A percentile compares a stretch with the other conserved stretches of the same genome.
These are phyloP conservation scores for Parathielavia hyrcaniae DNA, from an alignment of 495 filamentous ascomycete genomes.

Conservation along the genomic window DNA sequence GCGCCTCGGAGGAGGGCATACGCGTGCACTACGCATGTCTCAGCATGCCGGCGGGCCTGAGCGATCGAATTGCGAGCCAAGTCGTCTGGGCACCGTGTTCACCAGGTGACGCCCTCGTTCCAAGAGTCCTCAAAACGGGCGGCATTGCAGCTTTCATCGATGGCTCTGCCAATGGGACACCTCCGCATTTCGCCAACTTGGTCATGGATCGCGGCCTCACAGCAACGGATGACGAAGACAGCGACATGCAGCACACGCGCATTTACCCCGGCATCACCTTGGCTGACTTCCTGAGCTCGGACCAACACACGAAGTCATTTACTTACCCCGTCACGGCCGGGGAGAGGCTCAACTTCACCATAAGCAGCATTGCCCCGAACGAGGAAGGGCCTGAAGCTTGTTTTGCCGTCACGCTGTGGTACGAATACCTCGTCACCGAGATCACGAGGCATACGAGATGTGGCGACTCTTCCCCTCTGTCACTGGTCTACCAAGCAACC, in stretches of 20 bases:
- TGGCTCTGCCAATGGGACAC: neutral
- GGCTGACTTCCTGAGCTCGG: slow-evolving; percentile 13
- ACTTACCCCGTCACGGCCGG: slow-evolving; percentile 13
- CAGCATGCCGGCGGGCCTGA: slow-evolving; percentile 1
- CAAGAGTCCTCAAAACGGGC: slow-evolving; percentile 20
- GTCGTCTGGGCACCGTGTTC: slow-evolving; percentile 10
- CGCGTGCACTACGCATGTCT: slow-evolving; percentile 26
- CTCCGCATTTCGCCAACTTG: slow-evolving; percentile 16
- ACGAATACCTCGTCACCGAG: neutral
- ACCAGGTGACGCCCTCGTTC: slow-evolving; percentile 20
- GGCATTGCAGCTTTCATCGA: slow-evolving; percentile 20
- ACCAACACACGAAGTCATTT: slow-evolving; percentile 10
- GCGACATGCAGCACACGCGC: slow-evolving; percentile 2
- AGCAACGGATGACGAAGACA: slow-evolving; percentile 10
- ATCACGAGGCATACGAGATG: slow-evolving; percentile 4
- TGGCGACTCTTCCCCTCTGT: slow-evolving; percentile 14
- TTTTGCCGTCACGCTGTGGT: slow-evolving; percentile 10
- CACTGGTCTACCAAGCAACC: slow-evolving; percentile 3
- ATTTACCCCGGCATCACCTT: slow-evolving; percentile 20
- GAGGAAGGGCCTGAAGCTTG: slow-evolving; percentile 6
- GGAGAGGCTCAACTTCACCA: slow-evolving; percentile 19
- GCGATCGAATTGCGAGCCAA: neutral
- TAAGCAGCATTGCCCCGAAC: slow-evolving; percentile 2
- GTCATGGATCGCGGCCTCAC: slow-evolving; percentile 20
- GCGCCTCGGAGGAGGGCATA: slow-evolving; percentile 22